Base-by-base conservation (phyloP, 805 yeast genomes). In the Cyberlindnera mrakii region DNA sequence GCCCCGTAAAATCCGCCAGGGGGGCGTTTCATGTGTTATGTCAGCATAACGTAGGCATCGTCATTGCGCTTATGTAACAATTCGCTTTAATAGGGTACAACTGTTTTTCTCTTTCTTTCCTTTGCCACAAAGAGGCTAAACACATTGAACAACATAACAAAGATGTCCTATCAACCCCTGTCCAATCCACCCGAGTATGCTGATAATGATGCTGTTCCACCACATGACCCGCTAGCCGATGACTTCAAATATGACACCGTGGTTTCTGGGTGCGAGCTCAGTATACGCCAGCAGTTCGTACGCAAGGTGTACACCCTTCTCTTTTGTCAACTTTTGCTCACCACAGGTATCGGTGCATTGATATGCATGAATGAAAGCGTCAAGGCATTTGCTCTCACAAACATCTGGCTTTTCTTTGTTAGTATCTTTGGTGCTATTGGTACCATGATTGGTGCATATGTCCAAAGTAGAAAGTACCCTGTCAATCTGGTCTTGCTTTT, bases 161-260 rank as follows among this genome's bases (percentile, higher is more conserved):
- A 23, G 27, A 54, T 54, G 58, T 53, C 54, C 15, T 54, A 52
- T 35, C 52, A 54, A 19, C 60, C 59, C 20, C 37, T 54, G 29
- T 44, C 33, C 30, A 55, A 53, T 34, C 61, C 62, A 14, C 62
- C 62, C 14, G 52, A 51, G 3, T 58, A 57, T 35, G 19, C 56
- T 7, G 59, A 55, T 33, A 42, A 46, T 11, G 37, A 53, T 6
- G 29, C 32, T 10, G n/a, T 11, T 5, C 33, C 39, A 29, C 33
- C 16, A 18, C 33, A 29, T 5, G 47, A 41, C 17, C 36, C 33
- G 6, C 16, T 38, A 16, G 82, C 83, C 4, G 85, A 87, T 52
- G 95, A 86, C 63, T 88, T 87, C 76, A 88, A 87, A 60, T 86
- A 82, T 62, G 77, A 84, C 30, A 83, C 84, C 6, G 74, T 76